Conservation (phyloP, 148 eudicot genomes). For the Nyssa sinensis region DNA sequence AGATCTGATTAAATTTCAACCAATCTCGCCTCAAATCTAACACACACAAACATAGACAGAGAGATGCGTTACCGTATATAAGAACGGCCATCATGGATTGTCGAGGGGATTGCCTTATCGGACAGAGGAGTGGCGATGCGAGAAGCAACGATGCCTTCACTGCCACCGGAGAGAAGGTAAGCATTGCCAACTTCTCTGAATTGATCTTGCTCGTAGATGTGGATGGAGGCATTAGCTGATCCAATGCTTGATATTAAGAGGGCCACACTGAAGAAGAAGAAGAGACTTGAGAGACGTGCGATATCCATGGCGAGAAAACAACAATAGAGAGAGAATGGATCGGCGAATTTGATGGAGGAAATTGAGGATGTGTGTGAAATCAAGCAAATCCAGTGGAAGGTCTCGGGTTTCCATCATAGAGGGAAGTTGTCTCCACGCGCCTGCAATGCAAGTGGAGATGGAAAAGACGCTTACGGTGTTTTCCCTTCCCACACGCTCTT, state of each 20-base stretch:
- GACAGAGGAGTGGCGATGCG: conserved; percentile 31
- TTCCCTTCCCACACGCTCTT: too few relatives aligned
- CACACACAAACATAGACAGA: not conserved
- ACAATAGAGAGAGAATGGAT: conserved; percentile 6
- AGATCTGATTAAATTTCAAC: conserved; percentile 20
- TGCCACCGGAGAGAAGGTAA: conserved; percentile 81
- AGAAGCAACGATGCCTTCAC: conserved; percentile 73
- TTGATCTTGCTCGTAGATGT: conserved; percentile 57
- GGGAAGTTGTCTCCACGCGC: not conserved
- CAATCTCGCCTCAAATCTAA: not conserved
- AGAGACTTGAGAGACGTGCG: conserved; percentile 7
- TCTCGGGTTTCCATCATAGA: not conserved
- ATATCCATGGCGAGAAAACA: conserved; percentile 23
- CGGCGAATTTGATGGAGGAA: conserved; percentile 35
- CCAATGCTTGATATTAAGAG: conserved; percentile 24
- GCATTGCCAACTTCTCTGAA: conserved; percentile 89
- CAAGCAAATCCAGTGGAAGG: not conserved
- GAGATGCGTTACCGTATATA: conserved; percentile 53
- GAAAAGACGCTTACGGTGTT: too few relatives aligned
- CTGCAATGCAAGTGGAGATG: not conserved
- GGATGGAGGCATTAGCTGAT: conserved; percentile 58
- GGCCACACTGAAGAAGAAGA: conserved; percentile 13
- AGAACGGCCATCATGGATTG: conserved; percentile 58
- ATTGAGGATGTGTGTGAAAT: conserved; percentile 4
- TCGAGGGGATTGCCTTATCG: conserved; percentile 23